Conservation (phyloP, 2,329 filamentous ascomycete genomes). For the Elsinoe necatrix region DNA sequence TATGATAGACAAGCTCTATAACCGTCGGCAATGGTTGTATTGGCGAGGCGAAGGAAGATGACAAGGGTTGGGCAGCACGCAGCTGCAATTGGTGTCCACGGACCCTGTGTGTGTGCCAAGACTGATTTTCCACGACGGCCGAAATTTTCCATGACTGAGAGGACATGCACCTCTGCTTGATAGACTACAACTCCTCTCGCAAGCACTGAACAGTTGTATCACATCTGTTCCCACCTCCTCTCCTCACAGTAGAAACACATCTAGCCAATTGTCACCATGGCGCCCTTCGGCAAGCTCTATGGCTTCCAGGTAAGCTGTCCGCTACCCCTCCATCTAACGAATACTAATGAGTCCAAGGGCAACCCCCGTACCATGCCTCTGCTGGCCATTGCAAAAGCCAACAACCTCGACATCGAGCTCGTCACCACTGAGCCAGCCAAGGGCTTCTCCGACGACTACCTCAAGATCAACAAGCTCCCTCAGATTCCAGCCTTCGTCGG, state of each 20-base stretch:
- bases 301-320: slow-evolving; percentile 59
- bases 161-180: slow-evolving; percentile 11
- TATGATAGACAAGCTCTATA: no score
- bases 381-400: slow-evolving; percentile 92
- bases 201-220: slow-evolving; percentile 12
- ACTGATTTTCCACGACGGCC: slow-evolving; percentile 32
- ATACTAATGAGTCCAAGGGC: slow-evolving; percentile 44
- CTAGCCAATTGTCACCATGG: slow-evolving; percentile 23
- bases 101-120: slow-evolving; percentile 7
- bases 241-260: slow-evolving; percentile 15
- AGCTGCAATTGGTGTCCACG: background rate
- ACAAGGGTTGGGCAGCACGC: slow-evolving; percentile 28
- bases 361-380: slow-evolving; percentile 86
- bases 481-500: slow-evolving; percentile 92
- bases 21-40: background rate
- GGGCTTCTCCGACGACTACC: slow-evolving; percentile 64
- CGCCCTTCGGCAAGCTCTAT: slow-evolving; percentile 96
- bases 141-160: slow-evolving; percentile 21
- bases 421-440: slow-evolving; percentile 61
- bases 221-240: background rate
- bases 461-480: slow-evolving; percentile 75
- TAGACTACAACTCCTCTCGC: slow-evolving; percentile 10
- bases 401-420: slow-evolving; percentile 83
- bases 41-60: slow-evolving; percentile 31
- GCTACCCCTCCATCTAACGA: slow-evolving; percentile 14